Base-by-base conservation (phyloP, 495 filamentous ascomycete species). In the Xylaria sp. region DNA sequence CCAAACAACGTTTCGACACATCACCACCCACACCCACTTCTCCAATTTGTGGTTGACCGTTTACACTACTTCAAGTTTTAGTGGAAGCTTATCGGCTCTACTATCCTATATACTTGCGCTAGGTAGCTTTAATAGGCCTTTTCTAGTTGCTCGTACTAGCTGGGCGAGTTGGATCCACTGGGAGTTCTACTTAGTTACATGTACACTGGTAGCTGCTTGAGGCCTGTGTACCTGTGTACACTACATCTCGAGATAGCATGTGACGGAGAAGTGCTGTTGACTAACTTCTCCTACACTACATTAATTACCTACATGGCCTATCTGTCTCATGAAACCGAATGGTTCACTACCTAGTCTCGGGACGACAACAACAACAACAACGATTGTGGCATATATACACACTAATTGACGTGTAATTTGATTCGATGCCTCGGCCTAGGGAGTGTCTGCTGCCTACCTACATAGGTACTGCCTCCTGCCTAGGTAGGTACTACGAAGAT, bases 21-120 rank as follows among this genome's bases (percentile, higher is more conserved):
- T 21, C 31, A 21, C 33, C 12, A 24, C 31, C 15, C 29, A 8
- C 35, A 4, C n/a, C n/a, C n/a, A n/a, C 57, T 59, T 37, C 31
- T 21, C 8, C 33, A 59, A 59, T 35, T 11, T 8, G 33, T 37
- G 33, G 57, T 37, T 37, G 57, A n/a, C 57, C 57, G 57, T 59
- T 59, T 35, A 59, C 57, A n/a, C n/a, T n/a, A n/a, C n/a, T n/a
- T n/a, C n/a, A n/a, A n/a, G n/a, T 59, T 59, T 59, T 59, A 59
- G 57, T 40, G 31, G 57, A 59, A 59, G 29, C 31, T 35, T 37
- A 59, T 59, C 33, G 57, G 57, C 2, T 59, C 29, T 59, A 21
- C 17, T n/a, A n/a, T 35, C n/a, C 31, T 59, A 35, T n/a, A n/a
- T n/a, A 31, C 57, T 40, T n/a, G 17, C n/a, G n/a, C 3, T 8